Evolutionary conservation across 495 filamentous ascomycete genomes (phyloP).

Genomic region (Aspergillus mulundensis): DNA sequence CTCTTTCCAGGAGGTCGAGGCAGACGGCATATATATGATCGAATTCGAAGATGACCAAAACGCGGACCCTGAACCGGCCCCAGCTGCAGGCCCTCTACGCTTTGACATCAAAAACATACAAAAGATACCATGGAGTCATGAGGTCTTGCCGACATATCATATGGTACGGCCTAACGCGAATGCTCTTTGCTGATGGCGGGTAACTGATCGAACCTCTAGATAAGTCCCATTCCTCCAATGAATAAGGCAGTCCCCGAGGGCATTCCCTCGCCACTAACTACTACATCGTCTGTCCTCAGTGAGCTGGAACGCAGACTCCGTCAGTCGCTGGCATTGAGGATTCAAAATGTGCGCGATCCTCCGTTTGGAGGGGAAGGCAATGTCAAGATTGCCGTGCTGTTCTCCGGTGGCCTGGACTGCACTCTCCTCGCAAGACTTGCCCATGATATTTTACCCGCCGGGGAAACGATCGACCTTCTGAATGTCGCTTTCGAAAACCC

Average conservation of each 20-base stretch:
- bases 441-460: constrained; percentile 69
- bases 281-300: constrained; percentile 50
- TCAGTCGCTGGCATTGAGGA: constrained; percentile 60
- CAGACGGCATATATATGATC: constrained; percentile 69
- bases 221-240: constrained; percentile 59
- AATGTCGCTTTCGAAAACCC: constrained; percentile 98
- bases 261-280: constrained; percentile 34
- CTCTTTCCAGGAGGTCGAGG: constrained; percentile 75
- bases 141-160: constrained; percentile 20
- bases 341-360: constrained; percentile 63
- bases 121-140: constrained; percentile 28
- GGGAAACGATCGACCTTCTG: constrained; percentile 75
- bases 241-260: constrained; percentile 49
- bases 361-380: constrained; percentile 30
- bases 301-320: constrained; percentile 55
- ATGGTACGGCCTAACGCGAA: constrained; percentile 35
- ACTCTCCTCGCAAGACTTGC: constrained; percentile 76
- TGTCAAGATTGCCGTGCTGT: constrained; percentile 72
- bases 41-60: constrained; percentile 39
- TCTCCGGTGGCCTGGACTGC: constrained; percentile 93
- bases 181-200: background rate
- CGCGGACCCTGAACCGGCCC: background rate
- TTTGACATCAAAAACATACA: constrained; percentile 27
- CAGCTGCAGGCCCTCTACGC: background rate
- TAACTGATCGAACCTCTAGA: constrained; percentile 25